Evolutionary conservation across 2,329 filamentous ascomycete genomes (phyloP).

Genomic region (Cladophialophora chaetospira): DNA sequence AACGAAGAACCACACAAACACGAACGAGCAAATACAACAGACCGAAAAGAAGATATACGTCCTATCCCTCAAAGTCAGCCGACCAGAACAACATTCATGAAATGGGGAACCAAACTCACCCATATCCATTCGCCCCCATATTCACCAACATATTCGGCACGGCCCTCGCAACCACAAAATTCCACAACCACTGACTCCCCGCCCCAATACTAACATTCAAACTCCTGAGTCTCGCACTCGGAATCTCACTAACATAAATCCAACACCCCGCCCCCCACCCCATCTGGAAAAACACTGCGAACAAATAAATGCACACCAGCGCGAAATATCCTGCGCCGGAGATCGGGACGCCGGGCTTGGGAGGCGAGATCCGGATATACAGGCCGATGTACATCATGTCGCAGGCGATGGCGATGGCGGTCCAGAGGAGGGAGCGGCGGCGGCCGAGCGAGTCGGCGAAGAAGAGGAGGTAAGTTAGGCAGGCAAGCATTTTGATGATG

Average conservation of each 20-base stretch:
- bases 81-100: neutral
- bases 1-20: constrained; percentile 64
- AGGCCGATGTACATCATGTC: constrained; percentile 72
- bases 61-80: constrained; percentile 54
- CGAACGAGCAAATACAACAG: constrained; percentile 1
- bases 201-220: constrained; percentile 69
- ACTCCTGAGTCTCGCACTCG: constrained; percentile 64
- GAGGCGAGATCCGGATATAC: constrained; percentile 63
- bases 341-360: constrained; percentile 53
- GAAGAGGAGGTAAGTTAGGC: constrained; percentile 47
- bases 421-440: constrained; percentile 59
- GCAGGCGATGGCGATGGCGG: constrained; percentile 61
- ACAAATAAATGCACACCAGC: constrained; percentile 72
- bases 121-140: constrained; percentile 9
- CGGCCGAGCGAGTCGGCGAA: constrained; percentile 69
- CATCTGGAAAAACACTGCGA: constrained; percentile 67
- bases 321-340: constrained; percentile 71
- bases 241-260: constrained; percentile 73
- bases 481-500: constrained; percentile 57
- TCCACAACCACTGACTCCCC: constrained; percentile 72
- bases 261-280: constrained; percentile 73
- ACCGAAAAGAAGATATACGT: constrained; percentile 69
- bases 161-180: constrained; percentile 66
- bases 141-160: constrained; percentile 54
- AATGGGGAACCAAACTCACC: neutral